These are phyloP conservation scores for Picea abies DNA, from an alignment of 83 land plant species.

Conservation along the genomic window DNA sequence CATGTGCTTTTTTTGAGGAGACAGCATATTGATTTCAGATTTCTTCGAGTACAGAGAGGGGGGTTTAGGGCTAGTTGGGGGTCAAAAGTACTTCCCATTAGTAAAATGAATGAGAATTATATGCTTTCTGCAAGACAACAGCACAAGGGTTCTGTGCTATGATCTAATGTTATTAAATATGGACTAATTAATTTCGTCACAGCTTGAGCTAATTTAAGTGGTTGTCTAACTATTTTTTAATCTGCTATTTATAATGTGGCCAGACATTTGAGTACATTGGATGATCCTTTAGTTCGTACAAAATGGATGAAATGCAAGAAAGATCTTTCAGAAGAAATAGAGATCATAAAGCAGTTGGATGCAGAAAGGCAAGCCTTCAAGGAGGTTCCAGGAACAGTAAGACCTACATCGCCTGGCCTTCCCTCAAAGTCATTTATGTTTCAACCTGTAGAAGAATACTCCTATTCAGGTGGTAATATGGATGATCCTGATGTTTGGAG, in stretches of 20 bases:
- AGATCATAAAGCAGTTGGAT: slow-evolving; percentile 88
- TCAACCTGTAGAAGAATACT: slow-evolving; percentile 84
- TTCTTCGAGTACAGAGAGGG: not conserved
- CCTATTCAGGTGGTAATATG: slow-evolving; percentile 37
- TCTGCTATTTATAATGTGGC: not conserved
- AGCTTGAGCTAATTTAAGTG: not conserved
- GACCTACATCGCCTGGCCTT: slow-evolving; percentile 76
- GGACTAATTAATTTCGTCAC: not conserved
- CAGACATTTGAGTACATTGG: slow-evolving; percentile 87
- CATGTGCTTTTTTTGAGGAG: not conserved
- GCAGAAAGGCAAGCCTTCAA: slow-evolving; percentile 85
- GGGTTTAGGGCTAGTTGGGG: not conserved
- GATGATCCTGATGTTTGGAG: slow-evolving; percentile 99
- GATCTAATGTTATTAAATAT: not conserved
- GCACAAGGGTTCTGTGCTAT: not conserved
- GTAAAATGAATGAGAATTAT: not conserved
- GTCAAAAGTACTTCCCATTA: not conserved
- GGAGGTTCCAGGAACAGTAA: slow-evolving; percentile 58
- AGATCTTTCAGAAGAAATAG: slow-evolving; percentile 85
- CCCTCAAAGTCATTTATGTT: slow-evolving; percentile 65
- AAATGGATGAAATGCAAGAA: slow-evolving; percentile 97
- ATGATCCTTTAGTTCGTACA: slow-evolving; percentile 73
- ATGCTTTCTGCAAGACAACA: not conserved
- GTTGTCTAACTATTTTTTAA: not conserved
- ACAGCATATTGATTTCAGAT: not conserved